Percentiles rank a stretch among this genome's conserved stretches.
Conservation (phyloP, 2,329 filamentous ascomycete species). For the Coniella vitis region DNA sequence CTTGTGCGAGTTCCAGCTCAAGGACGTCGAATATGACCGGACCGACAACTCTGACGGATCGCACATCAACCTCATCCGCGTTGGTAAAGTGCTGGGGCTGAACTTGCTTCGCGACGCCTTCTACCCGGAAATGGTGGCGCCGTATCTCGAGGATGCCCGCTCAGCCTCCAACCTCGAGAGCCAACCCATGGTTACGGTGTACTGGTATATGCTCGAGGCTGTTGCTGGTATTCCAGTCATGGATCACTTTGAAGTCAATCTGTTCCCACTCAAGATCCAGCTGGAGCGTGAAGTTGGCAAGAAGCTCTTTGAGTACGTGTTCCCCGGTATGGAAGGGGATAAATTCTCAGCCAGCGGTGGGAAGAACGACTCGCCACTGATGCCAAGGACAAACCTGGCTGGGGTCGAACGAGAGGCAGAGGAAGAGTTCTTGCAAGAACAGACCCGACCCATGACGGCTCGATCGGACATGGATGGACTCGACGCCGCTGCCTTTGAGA, state of each 20-base stretch:
- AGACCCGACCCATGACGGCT: slow-evolving; percentile 25
- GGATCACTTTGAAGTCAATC: slow-evolving; percentile 90
- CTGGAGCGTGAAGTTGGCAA: slow-evolving; percentile 89
- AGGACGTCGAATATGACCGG: slow-evolving; percentile 85
- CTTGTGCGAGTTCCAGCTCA: slow-evolving; percentile 85
- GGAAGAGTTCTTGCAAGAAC: slow-evolving; percentile 27
- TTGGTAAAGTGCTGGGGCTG: slow-evolving; percentile 79
- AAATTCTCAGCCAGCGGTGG: slow-evolving; percentile 29
- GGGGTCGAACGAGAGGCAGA: slow-evolving; percentile 42
- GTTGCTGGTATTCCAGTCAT: slow-evolving; percentile 97
- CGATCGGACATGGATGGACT: slow-evolving; percentile 37
- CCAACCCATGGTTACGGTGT: slow-evolving; percentile 82
- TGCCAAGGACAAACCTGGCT: slow-evolving; percentile 38
- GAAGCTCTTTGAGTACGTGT: slow-evolving; percentile 93
- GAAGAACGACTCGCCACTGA: slow-evolving; percentile 56
- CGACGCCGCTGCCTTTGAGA: slow-evolving; percentile 41
- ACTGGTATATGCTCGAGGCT: slow-evolving; percentile 97
- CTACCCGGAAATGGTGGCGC: slow-evolving; percentile 93
- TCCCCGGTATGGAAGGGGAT: slow-evolving; percentile 70
- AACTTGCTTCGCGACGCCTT: slow-evolving; percentile 86
- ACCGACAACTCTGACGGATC: slow-evolving; percentile 97
- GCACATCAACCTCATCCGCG: slow-evolving; percentile 85
- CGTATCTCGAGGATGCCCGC: slow-evolving; percentile 64
- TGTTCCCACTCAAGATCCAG: slow-evolving; percentile 90
- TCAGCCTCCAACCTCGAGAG: slow-evolving; percentile 48